phyloP scores from a whole-genome alignment of 2,329 filamentous ascomycete species.

The Alternaria ventricosa region DNA sequence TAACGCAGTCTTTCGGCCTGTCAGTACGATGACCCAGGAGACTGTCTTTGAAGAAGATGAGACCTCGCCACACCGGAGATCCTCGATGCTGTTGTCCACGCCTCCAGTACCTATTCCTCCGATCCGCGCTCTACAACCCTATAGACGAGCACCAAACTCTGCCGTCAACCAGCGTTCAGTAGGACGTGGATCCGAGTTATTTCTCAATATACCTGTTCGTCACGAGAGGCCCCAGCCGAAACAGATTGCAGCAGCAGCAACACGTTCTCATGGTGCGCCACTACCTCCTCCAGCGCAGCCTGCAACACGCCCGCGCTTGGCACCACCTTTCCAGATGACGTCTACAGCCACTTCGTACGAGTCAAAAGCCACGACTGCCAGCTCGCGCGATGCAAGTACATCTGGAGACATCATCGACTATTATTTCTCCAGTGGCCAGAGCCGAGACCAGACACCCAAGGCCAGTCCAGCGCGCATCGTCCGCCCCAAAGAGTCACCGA shows the following conservation, averaged over 20 bases:
- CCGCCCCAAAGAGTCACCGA: conserved; percentile 26
- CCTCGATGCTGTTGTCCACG: conserved; percentile 38
- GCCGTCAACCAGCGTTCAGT: conserved; percentile 12
- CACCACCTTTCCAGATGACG: conserved; percentile 20
- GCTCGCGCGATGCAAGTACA: conserved; percentile 28
- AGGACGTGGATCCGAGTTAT: conserved; percentile 34
- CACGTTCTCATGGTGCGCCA: conserved; percentile 15
- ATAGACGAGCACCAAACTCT: conserved; percentile 25
- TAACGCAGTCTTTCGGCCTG: conserved; percentile 24
- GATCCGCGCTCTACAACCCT: conserved; percentile 42
- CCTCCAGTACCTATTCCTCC: conserved; percentile 43
- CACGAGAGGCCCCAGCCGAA: conserved; percentile 35
- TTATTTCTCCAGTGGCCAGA: conserved; percentile 37
- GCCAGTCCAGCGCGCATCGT: conserved; percentile 18
- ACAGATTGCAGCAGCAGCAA: conserved; percentile 11
- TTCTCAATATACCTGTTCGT: conserved; percentile 40
- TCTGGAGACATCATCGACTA: conserved; percentile 47
- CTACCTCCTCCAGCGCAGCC: conserved; percentile 7
- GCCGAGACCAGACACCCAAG: conserved; percentile 16
- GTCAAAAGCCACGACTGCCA: conserved; percentile 26
- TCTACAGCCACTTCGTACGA: conserved; percentile 20
- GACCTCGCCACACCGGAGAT: conserved; percentile 26
- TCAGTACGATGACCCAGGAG: conserved; percentile 42
- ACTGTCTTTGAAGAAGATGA: conserved; percentile 51
- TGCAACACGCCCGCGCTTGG: conserved; percentile 13